These are phyloP conservation scores for Dothistroma pini DNA, from an alignment of 2,329 filamentous ascomycete species.

Conservation along the genomic window DNA sequence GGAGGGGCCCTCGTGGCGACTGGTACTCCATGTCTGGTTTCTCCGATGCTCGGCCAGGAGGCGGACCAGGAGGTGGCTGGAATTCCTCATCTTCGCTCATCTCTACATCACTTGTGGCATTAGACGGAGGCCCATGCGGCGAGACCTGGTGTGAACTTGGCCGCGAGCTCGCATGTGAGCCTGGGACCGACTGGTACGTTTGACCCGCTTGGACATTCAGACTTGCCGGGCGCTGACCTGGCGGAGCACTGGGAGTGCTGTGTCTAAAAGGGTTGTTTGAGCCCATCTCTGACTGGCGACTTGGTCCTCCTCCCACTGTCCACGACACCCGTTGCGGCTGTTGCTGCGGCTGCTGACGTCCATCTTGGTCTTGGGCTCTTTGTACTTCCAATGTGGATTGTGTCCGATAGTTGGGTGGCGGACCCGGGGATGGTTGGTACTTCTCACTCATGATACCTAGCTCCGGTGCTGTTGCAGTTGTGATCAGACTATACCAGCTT, in stretches of 20 bases:
- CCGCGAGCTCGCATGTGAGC: conserved; percentile 4
- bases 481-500: conserved; percentile 12
- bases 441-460: conserved; percentile 15
- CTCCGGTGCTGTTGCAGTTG: conserved; percentile 15
- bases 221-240: conserved; percentile 19
- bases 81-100: conserved; percentile 25
- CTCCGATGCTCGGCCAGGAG: conserved; percentile 26
- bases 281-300: conserved; percentile 7
- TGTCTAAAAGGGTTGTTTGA: conserved; percentile 24
- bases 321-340: conserved; percentile 15
- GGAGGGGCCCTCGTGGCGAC: conserved; percentile 33
- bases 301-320: conserved; percentile 18
- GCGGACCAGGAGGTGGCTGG: conserved; percentile 33
- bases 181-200: neutral
- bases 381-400: conserved; percentile 17
- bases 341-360: conserved; percentile 2
- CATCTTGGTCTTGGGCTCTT: conserved; percentile 9
- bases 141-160: neutral
- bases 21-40: conserved; percentile 23
- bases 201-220: conserved; percentile 9
- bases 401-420: conserved; percentile 19
- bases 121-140: neutral
- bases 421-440: conserved; percentile 20
- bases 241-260: conserved; percentile 7
- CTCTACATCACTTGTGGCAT: conserved; percentile 7